Conservation (phyloP, 2,329 filamentous ascomycete genomes). For the Aureobasidium melanogenum region DNA sequence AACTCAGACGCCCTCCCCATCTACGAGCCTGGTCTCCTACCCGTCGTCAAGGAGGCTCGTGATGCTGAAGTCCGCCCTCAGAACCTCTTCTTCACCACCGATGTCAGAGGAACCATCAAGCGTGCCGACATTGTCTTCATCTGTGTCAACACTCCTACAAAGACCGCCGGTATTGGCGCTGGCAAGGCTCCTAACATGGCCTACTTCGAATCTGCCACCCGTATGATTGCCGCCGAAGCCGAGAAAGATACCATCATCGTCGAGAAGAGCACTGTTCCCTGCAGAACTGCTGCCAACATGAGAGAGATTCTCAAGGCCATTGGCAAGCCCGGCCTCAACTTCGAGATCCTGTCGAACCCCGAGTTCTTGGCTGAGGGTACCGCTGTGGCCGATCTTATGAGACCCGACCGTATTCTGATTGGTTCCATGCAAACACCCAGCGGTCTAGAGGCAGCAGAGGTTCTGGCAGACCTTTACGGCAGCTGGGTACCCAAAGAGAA, state of each 20-base stretch:
- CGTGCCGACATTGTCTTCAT: constrained; percentile 67
- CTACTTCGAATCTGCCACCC: constrained; percentile 60
- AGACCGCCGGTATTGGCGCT: constrained; percentile 58
- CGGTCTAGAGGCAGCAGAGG: constrained; percentile 54
- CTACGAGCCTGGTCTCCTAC: constrained; percentile 62
- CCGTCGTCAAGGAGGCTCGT: constrained; percentile 57
- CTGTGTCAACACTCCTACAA: constrained; percentile 72
- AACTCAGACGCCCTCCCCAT: constrained; percentile 66
- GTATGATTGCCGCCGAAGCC: constrained; percentile 58
- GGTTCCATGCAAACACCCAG: constrained; percentile 54
- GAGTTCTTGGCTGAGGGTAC: constrained; percentile 75
- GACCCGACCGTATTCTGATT: constrained; percentile 67
- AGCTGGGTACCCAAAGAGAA: constrained; percentile 59
- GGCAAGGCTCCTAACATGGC: constrained; percentile 65
- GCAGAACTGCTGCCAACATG: constrained; percentile 62
- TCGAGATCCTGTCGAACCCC: constrained; percentile 72
- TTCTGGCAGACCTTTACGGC: constrained; percentile 57
- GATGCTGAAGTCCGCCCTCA: constrained; percentile 39
- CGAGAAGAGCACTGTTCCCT: constrained; percentile 75
- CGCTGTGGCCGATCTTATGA: constrained; percentile 60
- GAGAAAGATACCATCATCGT: constrained; percentile 63
- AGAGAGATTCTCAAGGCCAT: constrained; percentile 50
- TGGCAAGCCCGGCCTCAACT: constrained; percentile 42
- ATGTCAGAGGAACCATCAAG: constrained; percentile 52
- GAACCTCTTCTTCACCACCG: constrained; percentile 67